Base-by-base conservation (phyloP, 2,329 filamentous ascomycete genomes). In the Kalmusia sp. region DNA sequence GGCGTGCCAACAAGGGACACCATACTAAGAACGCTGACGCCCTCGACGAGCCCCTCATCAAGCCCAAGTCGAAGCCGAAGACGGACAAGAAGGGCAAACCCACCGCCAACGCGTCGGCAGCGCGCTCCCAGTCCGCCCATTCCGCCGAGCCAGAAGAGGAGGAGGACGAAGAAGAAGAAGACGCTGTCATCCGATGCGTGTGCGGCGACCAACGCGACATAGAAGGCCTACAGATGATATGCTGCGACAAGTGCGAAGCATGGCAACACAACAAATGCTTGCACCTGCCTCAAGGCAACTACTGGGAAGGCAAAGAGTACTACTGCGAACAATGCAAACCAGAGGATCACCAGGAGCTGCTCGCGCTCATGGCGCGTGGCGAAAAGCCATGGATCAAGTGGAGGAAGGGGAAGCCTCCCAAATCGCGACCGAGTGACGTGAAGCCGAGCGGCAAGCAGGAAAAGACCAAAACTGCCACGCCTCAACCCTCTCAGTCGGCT, bases 211-310 rank as follows among this genome's bases (percentile, higher is more conserved):
- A 90, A 38, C 68, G 68, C 58, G 91, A 93, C 63, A 91, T 96
- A 63, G 88, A 91, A 12, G 91, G 90, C 61, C 89, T 95, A 65
- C 88, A 92, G 47, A 98, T 96, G 92, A 96, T 99, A 67, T 92
- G 90, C 56, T 99, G 95, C 79, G 95, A 99, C 75, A 86, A 85
- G 40, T 99, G 95, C 76, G 87, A 86, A 43, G 93, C 89, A 35
- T 99, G 95, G 95, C 95, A 99, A 76, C 95, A 99, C 76, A 97
- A 97, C 69, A 88, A 96, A 59, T 99, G 95, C 72, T 91, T 99
- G 81, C 92, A 91, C 48, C 85, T 97, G 67, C 86, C 88, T 40
- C 92, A 90, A 64, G 85, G 88, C 27, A 60, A 67, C 90, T 55
- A 83, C 90, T 74, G 72, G 70, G 65, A 71, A 22, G 57, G 62